Conservation (phyloP, 441 rosid species). For the Geranium incanum region DNA sequence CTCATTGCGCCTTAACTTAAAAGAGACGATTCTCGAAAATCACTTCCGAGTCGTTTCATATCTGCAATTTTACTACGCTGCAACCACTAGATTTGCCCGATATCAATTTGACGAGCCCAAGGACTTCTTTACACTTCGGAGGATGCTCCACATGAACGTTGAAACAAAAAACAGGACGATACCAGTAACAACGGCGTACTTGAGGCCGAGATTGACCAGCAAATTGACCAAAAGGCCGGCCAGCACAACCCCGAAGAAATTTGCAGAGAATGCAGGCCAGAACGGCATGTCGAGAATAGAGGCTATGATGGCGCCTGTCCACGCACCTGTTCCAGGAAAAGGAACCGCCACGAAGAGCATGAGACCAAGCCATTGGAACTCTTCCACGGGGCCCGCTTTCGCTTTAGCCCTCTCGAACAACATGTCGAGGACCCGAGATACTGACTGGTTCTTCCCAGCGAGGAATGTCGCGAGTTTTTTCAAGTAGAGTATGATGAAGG, state of each 20-base stretch:
- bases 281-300: slow-evolving; percentile 87
- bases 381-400: slow-evolving; percentile 83
- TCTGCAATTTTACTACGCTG: neutral
- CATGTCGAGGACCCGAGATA: slow-evolving; percentile 47
- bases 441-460: slow-evolving; percentile 54
- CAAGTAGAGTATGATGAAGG: slow-evolving; percentile 69
- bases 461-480: slow-evolving; percentile 62
- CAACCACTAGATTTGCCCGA: neutral
- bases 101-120: slow-evolving; percentile 30
- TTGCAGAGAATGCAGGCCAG: slow-evolving; percentile 70
- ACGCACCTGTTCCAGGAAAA: slow-evolving; percentile 90
- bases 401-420: slow-evolving; percentile 59
- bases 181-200: slow-evolving; percentile 63
- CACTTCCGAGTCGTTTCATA: neutral
- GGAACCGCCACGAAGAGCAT: slow-evolving; percentile 97
- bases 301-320: slow-evolving; percentile 91
- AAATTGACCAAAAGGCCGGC: slow-evolving; percentile 86
- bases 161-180: slow-evolving; percentile 56
- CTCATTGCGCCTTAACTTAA: neutral
- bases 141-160: slow-evolving; percentile 75
- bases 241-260: slow-evolving; percentile 66
- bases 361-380: slow-evolving; percentile 83
- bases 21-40: neutral
- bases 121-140: slow-evolving; percentile 52
- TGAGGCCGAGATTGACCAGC: slow-evolving; percentile 72